Conservation (phyloP, 176 grass and related monocot genomes). For the Puccinellia tenuiflora region DNA sequence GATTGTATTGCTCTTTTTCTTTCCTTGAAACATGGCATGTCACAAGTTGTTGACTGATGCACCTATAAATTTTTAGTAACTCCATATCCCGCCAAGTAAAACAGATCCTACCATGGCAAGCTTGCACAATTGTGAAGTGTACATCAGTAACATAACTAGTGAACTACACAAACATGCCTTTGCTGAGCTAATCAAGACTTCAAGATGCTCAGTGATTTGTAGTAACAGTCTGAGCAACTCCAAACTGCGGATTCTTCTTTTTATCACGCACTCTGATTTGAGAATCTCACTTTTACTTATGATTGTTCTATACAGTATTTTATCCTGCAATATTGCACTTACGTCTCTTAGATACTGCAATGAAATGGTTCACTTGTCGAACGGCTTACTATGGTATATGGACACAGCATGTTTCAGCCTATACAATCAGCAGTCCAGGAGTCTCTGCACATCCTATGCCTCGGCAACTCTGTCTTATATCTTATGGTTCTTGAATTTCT, state of each 20-base stretch:
- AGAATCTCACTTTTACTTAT: background rate
- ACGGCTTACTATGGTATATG: background rate
- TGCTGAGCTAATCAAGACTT: background rate
- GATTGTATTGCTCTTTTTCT: background rate
- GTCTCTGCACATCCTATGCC: background rate
- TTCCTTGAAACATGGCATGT: background rate
- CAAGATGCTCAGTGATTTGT: background rate
- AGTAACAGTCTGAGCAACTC: background rate
- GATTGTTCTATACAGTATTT: constrained; percentile 3
- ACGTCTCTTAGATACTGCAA: background rate
- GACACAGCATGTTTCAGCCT: background rate
- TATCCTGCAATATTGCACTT: background rate
- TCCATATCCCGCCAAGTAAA: background rate
- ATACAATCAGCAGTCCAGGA: background rate
- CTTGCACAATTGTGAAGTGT: background rate
- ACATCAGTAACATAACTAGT: background rate
- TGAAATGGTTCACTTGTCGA: background rate
- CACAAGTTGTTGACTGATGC: background rate
- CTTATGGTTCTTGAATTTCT: background rate
- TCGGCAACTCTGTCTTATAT: background rate
- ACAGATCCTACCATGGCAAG: background rate
- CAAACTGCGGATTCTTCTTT: background rate
- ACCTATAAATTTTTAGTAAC: background rate
- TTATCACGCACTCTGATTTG: background rate
- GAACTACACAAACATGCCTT: background rate